Evolutionary conservation across 768 basidiomycete species (phyloP).

Genomic region (Mycena metata): DNA sequence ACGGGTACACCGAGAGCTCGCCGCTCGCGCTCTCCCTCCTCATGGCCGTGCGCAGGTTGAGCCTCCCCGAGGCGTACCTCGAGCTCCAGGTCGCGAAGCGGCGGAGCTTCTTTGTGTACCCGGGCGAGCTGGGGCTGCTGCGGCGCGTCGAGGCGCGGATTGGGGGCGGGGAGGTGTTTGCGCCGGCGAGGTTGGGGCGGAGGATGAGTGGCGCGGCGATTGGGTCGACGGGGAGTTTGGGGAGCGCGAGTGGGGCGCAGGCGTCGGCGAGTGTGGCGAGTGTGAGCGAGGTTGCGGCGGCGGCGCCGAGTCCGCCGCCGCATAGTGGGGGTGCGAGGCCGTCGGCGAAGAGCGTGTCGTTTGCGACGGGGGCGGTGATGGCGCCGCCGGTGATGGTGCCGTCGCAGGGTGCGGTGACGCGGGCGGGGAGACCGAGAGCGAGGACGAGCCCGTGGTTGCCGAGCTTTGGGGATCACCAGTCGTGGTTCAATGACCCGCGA

Average conservation of each 20-base stretch:
- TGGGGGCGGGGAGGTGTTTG: constrained; percentile 54
- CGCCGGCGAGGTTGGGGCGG: constrained; percentile 46
- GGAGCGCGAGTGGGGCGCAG: constrained; percentile 46
- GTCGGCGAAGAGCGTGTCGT: constrained; percentile 65
- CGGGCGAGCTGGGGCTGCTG: constrained; percentile 80
- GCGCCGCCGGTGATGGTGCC: constrained; percentile 47
- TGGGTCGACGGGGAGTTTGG: constrained; percentile 48
- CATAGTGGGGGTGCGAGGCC: constrained; percentile 48
- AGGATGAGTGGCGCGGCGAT: constrained; percentile 46
- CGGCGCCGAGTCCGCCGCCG: no score
- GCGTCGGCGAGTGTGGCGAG: constrained; percentile 9
- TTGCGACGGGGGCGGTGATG: constrained; percentile 43
- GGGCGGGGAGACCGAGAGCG: constrained; percentile 71
- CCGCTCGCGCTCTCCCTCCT: constrained; percentile 88
- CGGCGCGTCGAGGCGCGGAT: constrained; percentile 71
- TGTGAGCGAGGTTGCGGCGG: constrained; percentile 4
- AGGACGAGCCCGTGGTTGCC: constrained; percentile 78
- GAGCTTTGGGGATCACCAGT: constrained; percentile 78
- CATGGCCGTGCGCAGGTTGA: constrained; percentile 78
- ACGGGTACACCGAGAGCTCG: constrained; percentile 94
- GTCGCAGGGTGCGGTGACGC: constrained; percentile 46
- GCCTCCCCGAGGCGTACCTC: constrained; percentile 91
- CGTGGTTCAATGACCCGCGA: constrained; percentile 94
- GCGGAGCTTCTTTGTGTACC: constrained; percentile 94
- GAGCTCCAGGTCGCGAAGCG: constrained; percentile 86